Evolutionary conservation across 2,329 filamentous ascomycete genomes (phyloP).

Genomic region (Neurospora sp.): DNA sequence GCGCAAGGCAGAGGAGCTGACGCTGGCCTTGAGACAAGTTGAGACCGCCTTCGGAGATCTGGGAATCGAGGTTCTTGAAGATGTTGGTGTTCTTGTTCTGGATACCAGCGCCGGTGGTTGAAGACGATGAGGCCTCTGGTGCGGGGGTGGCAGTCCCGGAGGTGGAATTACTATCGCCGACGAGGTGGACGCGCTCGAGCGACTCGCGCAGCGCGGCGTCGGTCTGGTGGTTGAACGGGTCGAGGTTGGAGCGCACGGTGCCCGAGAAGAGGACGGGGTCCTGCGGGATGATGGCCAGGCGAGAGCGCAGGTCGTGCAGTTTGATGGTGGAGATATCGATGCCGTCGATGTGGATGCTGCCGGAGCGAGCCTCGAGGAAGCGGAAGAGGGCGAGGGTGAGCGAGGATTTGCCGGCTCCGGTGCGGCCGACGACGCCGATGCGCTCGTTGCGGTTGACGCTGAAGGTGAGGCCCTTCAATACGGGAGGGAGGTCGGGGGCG

Average conservation of each 20-base stretch:
- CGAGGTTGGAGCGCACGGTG: slow-evolving; percentile 65
- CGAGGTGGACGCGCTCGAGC: slow-evolving; percentile 60
- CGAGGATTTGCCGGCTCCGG: slow-evolving; percentile 69
- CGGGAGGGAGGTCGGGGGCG: slow-evolving; percentile 59
- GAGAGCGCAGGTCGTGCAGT: slow-evolving; percentile 60
- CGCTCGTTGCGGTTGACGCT: slow-evolving; percentile 56
- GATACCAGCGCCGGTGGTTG: slow-evolving; percentile 16
- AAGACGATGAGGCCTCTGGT: slow-evolving; percentile 29
- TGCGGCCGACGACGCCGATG: slow-evolving; percentile 68
- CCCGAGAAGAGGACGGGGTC: slow-evolving; percentile 77
- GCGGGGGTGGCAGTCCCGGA: slow-evolving; percentile 30
- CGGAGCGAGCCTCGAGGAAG: slow-evolving; percentile 60
- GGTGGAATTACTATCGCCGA: slow-evolving; percentile 26
- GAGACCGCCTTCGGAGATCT: slow-evolving; percentile 61
- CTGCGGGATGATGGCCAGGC: slow-evolving; percentile 73
- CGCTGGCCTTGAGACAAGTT: slow-evolving; percentile 70
- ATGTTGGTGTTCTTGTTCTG: slow-evolving; percentile 50
- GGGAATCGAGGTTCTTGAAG: slow-evolving; percentile 52
- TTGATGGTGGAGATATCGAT: slow-evolving; percentile 64
- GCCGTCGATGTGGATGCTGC: slow-evolving; percentile 61
- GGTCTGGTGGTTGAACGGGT: slow-evolving; percentile 62
- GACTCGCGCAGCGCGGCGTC: slow-evolving; percentile 62
- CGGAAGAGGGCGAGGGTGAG: slow-evolving; percentile 69
- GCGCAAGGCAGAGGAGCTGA: slow-evolving; percentile 65
- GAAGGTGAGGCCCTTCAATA: slow-evolving; percentile 62